These are phyloP conservation scores for Psilocybe mexicana DNA, from an alignment of 1,284 basidiomycete species.

Conservation along the genomic window DNA sequence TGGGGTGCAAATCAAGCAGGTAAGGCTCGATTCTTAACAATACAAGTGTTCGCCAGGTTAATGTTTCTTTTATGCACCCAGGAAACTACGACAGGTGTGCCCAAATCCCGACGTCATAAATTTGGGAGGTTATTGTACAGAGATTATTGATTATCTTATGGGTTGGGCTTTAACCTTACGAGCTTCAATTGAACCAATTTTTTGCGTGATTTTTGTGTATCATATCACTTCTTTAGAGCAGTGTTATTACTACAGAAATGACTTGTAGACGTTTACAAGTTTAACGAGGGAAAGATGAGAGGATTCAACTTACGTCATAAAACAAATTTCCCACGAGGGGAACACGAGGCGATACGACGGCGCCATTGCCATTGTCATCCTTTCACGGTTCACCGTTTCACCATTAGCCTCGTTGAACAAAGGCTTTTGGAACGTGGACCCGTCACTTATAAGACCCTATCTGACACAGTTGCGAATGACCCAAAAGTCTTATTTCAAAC, in stretches of 20 bases:
- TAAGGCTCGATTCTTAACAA: slow-evolving; percentile 23
- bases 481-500: background rate
- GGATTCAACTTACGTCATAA: too few species aligned
- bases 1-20: slow-evolving; percentile 49
- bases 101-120: background rate
- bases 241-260: too few species aligned
- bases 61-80: slow-evolving; percentile 6
- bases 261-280: too few species aligned
- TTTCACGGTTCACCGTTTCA: background rate
- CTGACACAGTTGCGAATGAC: background rate
- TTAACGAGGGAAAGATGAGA: too few species aligned
- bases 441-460: too few species aligned
- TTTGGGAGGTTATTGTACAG: background rate
- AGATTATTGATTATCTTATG: too few species aligned
- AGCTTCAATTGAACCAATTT: background rate
- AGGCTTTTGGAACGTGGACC: background rate
- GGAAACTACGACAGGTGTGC: slow-evolving; percentile 38
- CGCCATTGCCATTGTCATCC: too few species aligned
- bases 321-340: too few species aligned
- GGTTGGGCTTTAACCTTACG: background rate
- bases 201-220: too few species aligned
- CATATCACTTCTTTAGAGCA: too few species aligned
- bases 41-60: background rate
- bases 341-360: too few species aligned
- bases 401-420: background rate